Conservation (phyloP, 1,139 yeast genomes). For the Magnusiomyces paraingens region DNA sequence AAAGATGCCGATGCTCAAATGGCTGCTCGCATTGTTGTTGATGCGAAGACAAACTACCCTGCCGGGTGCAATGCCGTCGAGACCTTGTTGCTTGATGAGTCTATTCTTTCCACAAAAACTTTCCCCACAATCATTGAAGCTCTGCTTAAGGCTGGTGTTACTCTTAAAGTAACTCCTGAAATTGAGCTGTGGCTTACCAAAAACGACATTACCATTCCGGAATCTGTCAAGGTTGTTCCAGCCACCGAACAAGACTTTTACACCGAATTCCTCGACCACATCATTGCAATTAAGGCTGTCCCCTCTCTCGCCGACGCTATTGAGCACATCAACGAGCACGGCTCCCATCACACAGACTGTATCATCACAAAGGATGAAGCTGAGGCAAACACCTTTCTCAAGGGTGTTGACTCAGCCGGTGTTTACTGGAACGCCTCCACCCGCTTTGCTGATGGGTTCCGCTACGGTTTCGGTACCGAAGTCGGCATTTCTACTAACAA, state of each 20-base stretch:
- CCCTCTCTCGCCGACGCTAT: constrained; percentile 62
- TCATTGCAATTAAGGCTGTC: constrained; percentile 66
- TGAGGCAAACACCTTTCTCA: constrained; percentile 68
- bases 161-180: constrained; percentile 58
- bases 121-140: constrained; percentile 30
- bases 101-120: constrained; percentile 40
- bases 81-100: constrained; percentile 62
- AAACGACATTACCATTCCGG: constrained; percentile 10
- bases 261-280: constrained; percentile 76
- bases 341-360: constrained; percentile 94
- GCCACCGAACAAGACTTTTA: constrained; percentile 60
- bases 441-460: constrained; percentile 95
- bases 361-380: constrained; percentile 70
- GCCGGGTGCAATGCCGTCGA: constrained; percentile 99
- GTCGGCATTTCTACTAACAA: constrained; percentile 96
- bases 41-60: constrained; percentile 91
- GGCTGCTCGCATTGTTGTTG: constrained; percentile 70
- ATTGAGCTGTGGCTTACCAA: constrained; percentile 36
- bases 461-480: constrained; percentile 98
- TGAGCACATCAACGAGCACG: constrained; percentile 75
- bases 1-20: constrained; percentile 65
- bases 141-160: constrained; percentile 60
- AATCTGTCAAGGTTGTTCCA: constrained; percentile 33
- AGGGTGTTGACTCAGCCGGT: constrained; percentile 90
- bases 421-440: constrained; percentile 99